Percentiles rank a stretch among this genome's conserved stretches.
Conservation (phyloP, 2,329 filamentous ascomycete species). For the Paracorniculantispora psalliotae region DNA sequence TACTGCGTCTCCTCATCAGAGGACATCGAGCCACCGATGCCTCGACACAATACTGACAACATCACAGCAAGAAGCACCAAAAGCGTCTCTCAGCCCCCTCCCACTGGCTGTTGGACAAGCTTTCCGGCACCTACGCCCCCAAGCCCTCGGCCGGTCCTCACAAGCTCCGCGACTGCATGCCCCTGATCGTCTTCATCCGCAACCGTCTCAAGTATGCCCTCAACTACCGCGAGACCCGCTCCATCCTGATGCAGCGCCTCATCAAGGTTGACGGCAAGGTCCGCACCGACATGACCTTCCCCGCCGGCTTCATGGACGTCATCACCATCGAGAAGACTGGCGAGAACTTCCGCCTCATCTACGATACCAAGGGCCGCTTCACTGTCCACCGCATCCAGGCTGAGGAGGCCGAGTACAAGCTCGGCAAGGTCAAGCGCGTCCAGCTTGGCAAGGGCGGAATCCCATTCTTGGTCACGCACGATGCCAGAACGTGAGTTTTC, state of each 20-base stretch:
- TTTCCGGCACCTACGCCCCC: constrained; percentile 83
- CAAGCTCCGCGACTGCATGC: constrained; percentile 99
- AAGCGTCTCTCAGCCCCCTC: constrained; percentile 98
- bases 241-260: constrained; percentile 98
- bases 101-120: constrained; percentile 99
- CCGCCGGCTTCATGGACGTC: constrained; percentile 98
- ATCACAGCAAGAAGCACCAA: constrained; percentile 91
- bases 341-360: constrained; percentile 99
- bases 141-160: constrained; percentile 79
- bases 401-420: constrained; percentile 99
- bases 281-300: constrained; percentile 97
- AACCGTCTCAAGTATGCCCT: constrained; percentile 98
- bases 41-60: constrained; percentile 32
- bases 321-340: constrained; percentile 99
- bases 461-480: constrained; percentile 99
- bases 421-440: constrained; percentile 99
- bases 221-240: constrained; percentile 95
- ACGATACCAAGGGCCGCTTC: constrained; percentile 99
- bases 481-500: constrained; percentile 99
- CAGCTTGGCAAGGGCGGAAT: constrained; percentile 99
- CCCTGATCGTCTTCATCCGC: constrained; percentile 96
- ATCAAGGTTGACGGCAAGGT: constrained; percentile 99
- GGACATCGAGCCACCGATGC: background rate
- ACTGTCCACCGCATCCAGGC: constrained; percentile 98
- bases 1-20: background rate